Base-by-base conservation (phyloP, 805 yeast genomes). In the Candida corydali region DNA sequence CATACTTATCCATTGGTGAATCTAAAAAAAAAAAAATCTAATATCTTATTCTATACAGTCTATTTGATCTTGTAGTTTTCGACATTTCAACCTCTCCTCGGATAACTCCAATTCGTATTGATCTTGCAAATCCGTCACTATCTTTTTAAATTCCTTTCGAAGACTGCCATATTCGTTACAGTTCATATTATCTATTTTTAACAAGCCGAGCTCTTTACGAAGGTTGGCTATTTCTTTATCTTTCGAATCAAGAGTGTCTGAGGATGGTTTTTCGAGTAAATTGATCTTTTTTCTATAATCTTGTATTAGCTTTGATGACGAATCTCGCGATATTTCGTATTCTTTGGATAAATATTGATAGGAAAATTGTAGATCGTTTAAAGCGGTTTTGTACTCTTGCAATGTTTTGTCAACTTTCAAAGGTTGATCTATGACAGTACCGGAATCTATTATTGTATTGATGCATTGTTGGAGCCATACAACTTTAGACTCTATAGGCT, bases 301-400 rank as follows among this genome's bases (percentile, higher is more conserved):
- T 45, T 73, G 78, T 33, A 80, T 69, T 2, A 74, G 62, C 40
- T 70, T 70, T 35, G 65, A 55, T 38, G 80, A 76, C 41, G 73
- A 75, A 11, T 71, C 70, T 38, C 83, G 68, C 37, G 83, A 84
- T 41, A 78, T 75, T 44, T 80, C 84, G 48, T 73, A 83, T 47
- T 81, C 85, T 50, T 78, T 76, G 2, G 82, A 70, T 37, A 83
- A 60, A 50, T 80, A 83, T 41, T 71, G 78, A 54, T 82, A 87
- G 2, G 87, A 82, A 51, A 83, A 75, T 45, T 82, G 79, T 36
- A 83, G 63, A 52, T 83, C 93, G 38, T 69, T 73, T 34, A 83
- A 61, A 0, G 88, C 87, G 0, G 82, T 75, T 44, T 69, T 70
- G 47, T 75, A 61, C 23, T 65, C 69, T 24, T 58, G 44, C 14